These are phyloP conservation scores for Cyclotella distinguenda DNA, from an alignment of 108 stramenopile genomes.

Conservation along the genomic window DNA sequence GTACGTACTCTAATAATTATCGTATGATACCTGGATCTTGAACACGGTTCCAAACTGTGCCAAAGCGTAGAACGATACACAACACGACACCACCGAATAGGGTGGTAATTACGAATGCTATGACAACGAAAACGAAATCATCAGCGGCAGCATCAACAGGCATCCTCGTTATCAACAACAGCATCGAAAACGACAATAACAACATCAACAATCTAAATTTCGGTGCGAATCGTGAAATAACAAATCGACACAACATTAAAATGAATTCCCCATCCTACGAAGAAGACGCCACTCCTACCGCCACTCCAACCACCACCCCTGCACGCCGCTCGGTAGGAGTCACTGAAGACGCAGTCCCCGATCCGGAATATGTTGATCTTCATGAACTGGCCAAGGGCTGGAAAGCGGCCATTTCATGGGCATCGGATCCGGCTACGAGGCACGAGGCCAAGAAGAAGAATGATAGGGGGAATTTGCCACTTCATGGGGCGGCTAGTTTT, in stretches of 20 bases:
- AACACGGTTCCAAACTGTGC: too few species aligned
- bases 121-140: too few species aligned
- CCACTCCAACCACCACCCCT: background rate
- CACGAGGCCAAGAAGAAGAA: slow-evolving; percentile 73
- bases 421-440: slow-evolving; percentile 76
- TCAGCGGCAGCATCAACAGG: too few species aligned
- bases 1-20: too few species aligned
- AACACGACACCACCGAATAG: too few species aligned
- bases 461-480: slow-evolving; percentile 86
- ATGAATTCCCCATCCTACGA: slow-evolving; percentile 33
- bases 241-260: background rate
- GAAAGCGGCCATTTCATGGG: slow-evolving; percentile 82
- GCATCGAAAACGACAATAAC: slow-evolving; percentile 12
- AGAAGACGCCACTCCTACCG: slow-evolving; percentile 2
- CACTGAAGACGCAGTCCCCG: background rate
- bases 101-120: too few species aligned
- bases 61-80: too few species aligned
- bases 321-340: background rate
- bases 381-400: slow-evolving; percentile 88
- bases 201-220: slow-evolving; percentile 1
- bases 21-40: too few species aligned
- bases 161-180: too few species aligned
- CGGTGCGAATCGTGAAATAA: background rate
- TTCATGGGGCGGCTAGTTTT: slow-evolving; percentile 86
- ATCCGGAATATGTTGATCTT: slow-evolving; percentile 62